Base-by-base conservation (phyloP, 257 asterid species). In the Penstemon newberryi region DNA sequence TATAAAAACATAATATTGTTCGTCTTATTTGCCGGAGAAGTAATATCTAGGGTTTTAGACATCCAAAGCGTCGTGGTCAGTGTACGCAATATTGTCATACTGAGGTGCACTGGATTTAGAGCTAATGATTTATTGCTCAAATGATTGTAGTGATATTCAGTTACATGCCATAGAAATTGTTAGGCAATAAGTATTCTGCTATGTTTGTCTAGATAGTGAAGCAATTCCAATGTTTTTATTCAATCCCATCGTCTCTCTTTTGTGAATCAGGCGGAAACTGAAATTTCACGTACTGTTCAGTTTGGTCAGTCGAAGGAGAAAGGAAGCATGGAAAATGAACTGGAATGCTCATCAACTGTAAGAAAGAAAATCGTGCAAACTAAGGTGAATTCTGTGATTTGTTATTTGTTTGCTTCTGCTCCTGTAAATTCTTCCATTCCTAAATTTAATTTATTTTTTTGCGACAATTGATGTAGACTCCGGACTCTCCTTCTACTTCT, bases 271-370 rank as follows among this genome's bases (percentile, higher is more conserved):
- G 69, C 67, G 53, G 11, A 66, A 12, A 73, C 54, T 59, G 74
- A 65, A 56, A 72, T 19, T 63, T 47, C 74, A 38, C 71, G 67
- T 44, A 54, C 65, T 58, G 75, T 62, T 43, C 45, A 8, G 12
- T 60, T 44, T 41, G 65, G 70, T 65, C 83, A 63, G 74, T 61
- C 70, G 44, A 78, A 78, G 84, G 81, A 70, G 75, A 73, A 75
- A 67, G 77, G 61, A 70, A 69, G 45, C 62, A 56, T 39, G 60
- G 43, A 39, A 39, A 38, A 47, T 54, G 73, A 78, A 59, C 63
- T 72, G 65, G 70, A 75, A n/a, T 47, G 66, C 10, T 66, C 77
- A 5, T 62, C 74, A 4, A 52, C 57, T 15, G 10, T 62, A n/a
- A 78, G 74, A 59, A 63, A 25, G 70, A 69, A 69, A 65, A 8